Evolutionary conservation across 164 flowering plant species (phyloP), one percentile per base, ranked within the genome.

Genomic region (Euptelea pleiosperma): DNA sequence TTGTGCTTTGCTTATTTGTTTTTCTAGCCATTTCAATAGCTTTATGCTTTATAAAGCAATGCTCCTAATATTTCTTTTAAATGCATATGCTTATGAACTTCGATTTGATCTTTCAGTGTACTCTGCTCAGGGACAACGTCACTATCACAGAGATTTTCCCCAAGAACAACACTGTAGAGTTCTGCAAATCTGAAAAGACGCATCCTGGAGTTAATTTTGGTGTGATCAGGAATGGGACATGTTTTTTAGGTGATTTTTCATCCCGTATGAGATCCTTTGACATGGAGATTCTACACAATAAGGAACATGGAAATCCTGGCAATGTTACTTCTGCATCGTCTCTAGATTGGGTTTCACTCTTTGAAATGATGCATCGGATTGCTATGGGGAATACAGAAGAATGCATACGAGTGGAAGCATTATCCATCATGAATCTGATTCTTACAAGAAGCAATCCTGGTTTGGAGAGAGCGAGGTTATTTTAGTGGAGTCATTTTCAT

Each of bases 71-170:
- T 8, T 58, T 22, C 26, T 33, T 29, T 5, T 47, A 52, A 40
- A 43, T 66, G 48, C 42, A 36, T 45, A 40, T 70, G 62, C 94
- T 85, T 85, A 82, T 84, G 76, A 73, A 67, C 81, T 81, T 73
- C 73, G 75, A 80, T 82, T 78, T 85, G 87, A 85, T 86, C 71
- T 79, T 81, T 76, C 85, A 79, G 87, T 83, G 84, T 79, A 75
- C 75, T 81, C 74, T 82, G 74, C 76, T 77, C 90, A 91, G 98
- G 98, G 87, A 85, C 68, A 81, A 79, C 79, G 68, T 84, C 50
- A 55, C 51, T 49, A 63, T 80, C 34, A 79, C 75, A 50, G 73
- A 58, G 44, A 46, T 63, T 66, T 45, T 25, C 52, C 59, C 77
- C 45, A 56, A 57, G 36, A 60, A 57, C 42, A 46, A 37, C 16